A percentile compares a stretch with the other conserved stretches of the same genome.
Evolutionary conservation across 257 asterid genomes (phyloP).

Genomic region (Solanum tarapatanum): DNA sequence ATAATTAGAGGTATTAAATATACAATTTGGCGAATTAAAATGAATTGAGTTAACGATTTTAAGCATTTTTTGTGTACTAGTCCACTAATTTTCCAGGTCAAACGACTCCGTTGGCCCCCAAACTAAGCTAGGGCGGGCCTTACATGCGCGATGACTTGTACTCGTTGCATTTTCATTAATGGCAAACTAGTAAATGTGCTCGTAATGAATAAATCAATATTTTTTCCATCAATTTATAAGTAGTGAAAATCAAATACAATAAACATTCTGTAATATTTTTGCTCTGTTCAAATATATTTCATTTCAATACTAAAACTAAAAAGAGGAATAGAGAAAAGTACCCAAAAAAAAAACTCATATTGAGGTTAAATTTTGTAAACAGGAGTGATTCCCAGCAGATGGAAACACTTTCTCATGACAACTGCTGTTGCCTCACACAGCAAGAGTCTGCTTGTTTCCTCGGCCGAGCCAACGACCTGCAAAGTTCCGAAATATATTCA

Average conservation of each 20-base stretch:
- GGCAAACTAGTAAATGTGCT: background rate
- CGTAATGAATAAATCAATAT: background rate
- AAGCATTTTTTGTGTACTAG: background rate
- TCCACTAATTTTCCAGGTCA: background rate
- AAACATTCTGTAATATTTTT: background rate
- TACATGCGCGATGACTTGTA: background rate
- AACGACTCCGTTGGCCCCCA: background rate
- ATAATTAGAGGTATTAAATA: background rate
- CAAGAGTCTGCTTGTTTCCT: constrained; percentile 76
- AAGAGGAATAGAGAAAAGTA: background rate
- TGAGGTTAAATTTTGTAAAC: constrained; percentile 63
- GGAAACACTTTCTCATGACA: constrained; percentile 84
- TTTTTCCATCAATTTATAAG: background rate
- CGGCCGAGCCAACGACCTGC: constrained; percentile 73
- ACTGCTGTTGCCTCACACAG: constrained; percentile 90
- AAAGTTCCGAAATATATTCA: background rate
- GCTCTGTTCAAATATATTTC: background rate
- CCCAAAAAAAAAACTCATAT: background rate
- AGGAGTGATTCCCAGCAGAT: constrained; percentile 78
- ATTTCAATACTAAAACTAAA: background rate
- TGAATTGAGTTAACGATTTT: background rate
- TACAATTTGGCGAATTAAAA: background rate
- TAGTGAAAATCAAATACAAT: background rate
- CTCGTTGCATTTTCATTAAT: background rate
- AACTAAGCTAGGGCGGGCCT: background rate